Evolutionary conservation across 2,329 filamentous ascomycete species (phyloP).

Genomic region (Golovinomyces cichoracearum): DNA sequence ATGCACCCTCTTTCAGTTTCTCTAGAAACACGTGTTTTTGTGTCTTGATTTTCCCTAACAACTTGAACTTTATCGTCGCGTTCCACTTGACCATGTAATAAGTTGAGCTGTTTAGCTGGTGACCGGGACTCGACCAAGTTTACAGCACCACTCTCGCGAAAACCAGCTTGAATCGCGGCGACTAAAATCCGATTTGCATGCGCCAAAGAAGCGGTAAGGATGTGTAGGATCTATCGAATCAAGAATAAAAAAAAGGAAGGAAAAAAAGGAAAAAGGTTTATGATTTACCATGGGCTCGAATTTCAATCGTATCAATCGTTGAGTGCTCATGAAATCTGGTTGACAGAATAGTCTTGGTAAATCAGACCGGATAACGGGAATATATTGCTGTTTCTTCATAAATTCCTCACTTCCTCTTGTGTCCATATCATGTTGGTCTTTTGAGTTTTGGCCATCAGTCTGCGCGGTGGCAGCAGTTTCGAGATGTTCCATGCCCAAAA

Average conservation of each 20-base stretch:
- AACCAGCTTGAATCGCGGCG: constrained; percentile 56
- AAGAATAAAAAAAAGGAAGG: not conserved
- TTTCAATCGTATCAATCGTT: constrained; percentile 53
- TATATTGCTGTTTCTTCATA: not conserved
- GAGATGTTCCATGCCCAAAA: constrained; percentile 18
- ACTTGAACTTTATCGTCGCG: not conserved
- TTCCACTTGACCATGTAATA: not conserved
- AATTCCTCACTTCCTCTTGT: not conserved
- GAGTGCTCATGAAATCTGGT: not conserved
- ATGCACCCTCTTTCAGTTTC: too few species aligned
- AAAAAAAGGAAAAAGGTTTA: not conserved
- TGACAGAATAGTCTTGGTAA: not conserved
- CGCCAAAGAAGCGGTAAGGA: constrained; percentile 48
- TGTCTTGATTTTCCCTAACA: not conserved
- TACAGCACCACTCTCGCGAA: constrained; percentile 69
- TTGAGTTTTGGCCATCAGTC: not conserved
- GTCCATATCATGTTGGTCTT: not conserved
- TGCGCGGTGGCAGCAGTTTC: not conserved
- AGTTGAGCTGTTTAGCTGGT: not conserved
- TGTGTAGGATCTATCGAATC: constrained; percentile 49
- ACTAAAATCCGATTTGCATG: constrained; percentile 53
- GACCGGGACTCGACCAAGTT: constrained; percentile 23
- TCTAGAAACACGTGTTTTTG: not conserved
- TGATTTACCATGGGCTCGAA: constrained; percentile 73
- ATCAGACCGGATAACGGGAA: not conserved